A percentile compares a stretch with the other conserved stretches of the same genome.
These are phyloP conservation scores for Zasmidium angulare DNA, from an alignment of 2,329 filamentous ascomycete species.

Conservation along the genomic window DNA sequence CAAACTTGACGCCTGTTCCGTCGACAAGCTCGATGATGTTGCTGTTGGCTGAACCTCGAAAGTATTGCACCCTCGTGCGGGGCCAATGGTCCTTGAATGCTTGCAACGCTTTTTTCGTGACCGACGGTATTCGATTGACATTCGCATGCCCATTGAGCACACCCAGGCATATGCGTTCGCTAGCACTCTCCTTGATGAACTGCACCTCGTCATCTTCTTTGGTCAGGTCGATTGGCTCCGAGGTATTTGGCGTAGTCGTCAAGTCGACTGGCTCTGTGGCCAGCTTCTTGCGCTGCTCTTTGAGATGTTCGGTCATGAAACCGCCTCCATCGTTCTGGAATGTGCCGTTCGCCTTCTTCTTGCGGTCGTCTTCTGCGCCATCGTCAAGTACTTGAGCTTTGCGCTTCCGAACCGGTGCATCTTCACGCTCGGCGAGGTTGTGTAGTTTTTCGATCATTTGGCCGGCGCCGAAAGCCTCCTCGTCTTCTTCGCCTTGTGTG, in stretches of 20 bases:
- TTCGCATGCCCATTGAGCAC: constrained; percentile 22
- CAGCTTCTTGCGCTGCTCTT: constrained; percentile 54
- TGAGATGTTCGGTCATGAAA: constrained; percentile 62
- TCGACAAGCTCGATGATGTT: constrained; percentile 70
- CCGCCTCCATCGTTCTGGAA: constrained; percentile 54
- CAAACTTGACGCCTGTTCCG: constrained; percentile 69
- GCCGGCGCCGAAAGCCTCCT: constrained; percentile 46
- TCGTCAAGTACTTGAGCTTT: constrained; percentile 47
- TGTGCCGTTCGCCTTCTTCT: constrained; percentile 40
- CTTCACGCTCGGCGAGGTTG: constrained; percentile 66
- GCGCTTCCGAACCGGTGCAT: constrained; percentile 61
- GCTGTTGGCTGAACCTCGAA: constrained; percentile 52
- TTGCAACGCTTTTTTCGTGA: constrained; percentile 11
- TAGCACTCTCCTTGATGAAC: constrained; percentile 12
- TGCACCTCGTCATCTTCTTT: constrained; percentile 42
- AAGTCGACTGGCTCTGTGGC: constrained; percentile 31
- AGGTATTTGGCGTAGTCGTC: not conserved
- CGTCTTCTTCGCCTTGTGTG: not conserved
- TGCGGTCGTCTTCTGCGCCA: constrained; percentile 40
- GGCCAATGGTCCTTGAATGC: constrained; percentile 55
- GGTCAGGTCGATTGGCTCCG: constrained; percentile 50
- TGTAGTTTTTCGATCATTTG: constrained; percentile 74
- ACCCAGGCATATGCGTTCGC: constrained; percentile 31
- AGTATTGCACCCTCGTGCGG: constrained; percentile 69
- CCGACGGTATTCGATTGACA: constrained; percentile 23